Evolutionary conservation across 345 rosid genomes (phyloP), one percentile per base, ranked within the genome.

Genomic region (Pistacia atlantica): DNA sequence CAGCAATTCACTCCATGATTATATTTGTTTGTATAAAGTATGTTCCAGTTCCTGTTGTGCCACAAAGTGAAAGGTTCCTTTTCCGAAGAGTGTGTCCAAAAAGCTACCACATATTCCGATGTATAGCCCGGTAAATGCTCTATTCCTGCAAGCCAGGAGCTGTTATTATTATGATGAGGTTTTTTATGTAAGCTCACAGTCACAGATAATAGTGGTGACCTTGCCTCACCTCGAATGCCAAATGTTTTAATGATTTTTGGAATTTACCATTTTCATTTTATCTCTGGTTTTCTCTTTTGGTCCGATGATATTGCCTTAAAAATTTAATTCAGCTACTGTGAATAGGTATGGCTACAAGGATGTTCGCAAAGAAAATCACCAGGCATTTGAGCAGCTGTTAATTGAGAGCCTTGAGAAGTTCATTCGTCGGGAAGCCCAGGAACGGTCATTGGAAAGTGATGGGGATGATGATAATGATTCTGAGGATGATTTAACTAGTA

Each of bases 401-500:
- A 96, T 96, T 5, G 99, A 96, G 87, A 96, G 99, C 84, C 91
- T 96, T 8, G 99, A 96, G 90, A 96, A 92, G 80, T 92, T 92
- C 80, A 94, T 96, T 79, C 95, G 97, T 12, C 86, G 98, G 72
- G 99, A 96, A 86, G 95, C 97, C 57, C 98, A 94, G 76, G 97
- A 94, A 77, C 87, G 97, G 67, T 90, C 91, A 35, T 80, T 96
- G 54, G 98, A 96, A 87, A 94, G 99, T 67, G 97, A 94, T 17
- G 93, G 95, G 38, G 90, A 90, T 33, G 90, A 73, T 28, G 99
- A 89, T 56, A 75, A 77, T 1, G 95, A 92, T 79, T 86, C 90
- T 0, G 95, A 86, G 81, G 93, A 88, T 22, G 94, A 91, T 55
- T 69, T 72, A 25, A 11, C 84, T 59, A 76, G 68, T 48, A 84